phyloP scores from a whole-genome alignment of 257 asterid genomes.

The Catharanthus roseus region DNA sequence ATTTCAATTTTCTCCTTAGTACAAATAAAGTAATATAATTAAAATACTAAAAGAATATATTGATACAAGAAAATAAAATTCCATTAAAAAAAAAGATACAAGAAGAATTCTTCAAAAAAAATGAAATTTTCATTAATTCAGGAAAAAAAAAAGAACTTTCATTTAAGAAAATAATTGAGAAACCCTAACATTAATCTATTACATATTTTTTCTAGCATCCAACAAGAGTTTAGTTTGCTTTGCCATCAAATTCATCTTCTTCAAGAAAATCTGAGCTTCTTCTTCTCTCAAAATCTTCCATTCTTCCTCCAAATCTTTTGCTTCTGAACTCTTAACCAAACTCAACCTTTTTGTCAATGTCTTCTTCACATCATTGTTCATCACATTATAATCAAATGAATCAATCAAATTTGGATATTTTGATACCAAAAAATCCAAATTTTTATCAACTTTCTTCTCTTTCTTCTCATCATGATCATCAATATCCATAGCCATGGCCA shows the following conservation, averaged over 20 bases:
- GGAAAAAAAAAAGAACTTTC: too few relatives aligned
- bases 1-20: too few relatives aligned
- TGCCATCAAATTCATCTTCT: conserved; percentile 34
- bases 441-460: conserved; percentile 6
- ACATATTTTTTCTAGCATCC: conserved; percentile 19
- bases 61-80: too few relatives aligned
- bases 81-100: too few relatives aligned
- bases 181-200: neutral
- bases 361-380: conserved; percentile 9
- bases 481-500: too few relatives aligned
- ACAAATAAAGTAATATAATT: too few relatives aligned
- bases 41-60: too few relatives aligned
- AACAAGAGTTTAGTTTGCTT: conserved; percentile 38
- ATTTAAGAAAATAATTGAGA: too few relatives aligned
- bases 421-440: conserved; percentile 22
- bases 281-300: conserved; percentile 46
- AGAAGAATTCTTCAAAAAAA: too few relatives aligned
- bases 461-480: neutral
- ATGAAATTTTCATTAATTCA: too few relatives aligned
- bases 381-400: conserved; percentile 19
- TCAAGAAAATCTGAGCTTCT: conserved; percentile 30
- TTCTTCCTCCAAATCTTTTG: conserved; percentile 46
- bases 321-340: conserved; percentile 34
- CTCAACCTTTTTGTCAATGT: conserved; percentile 29
- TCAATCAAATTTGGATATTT: conserved; percentile 34